Conservation (phyloP, 768 basidiomycete species). For the Lactifluus echinatus region DNA sequence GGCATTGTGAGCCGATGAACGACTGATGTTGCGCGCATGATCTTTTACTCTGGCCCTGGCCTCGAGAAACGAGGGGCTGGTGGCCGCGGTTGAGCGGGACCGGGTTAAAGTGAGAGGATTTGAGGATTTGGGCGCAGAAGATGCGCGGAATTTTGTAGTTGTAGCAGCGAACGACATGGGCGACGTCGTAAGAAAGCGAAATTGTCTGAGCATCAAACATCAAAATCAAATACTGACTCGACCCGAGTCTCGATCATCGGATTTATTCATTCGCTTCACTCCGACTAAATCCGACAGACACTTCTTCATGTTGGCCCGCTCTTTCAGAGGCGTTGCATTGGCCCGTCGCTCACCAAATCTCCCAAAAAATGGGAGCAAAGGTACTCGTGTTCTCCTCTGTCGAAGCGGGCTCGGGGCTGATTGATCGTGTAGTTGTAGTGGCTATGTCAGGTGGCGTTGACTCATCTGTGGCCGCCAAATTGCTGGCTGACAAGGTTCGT, state of each 20-base stretch:
- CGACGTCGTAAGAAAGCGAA: too few species aligned
- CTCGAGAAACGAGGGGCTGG: conserved; percentile 52
- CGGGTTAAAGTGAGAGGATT: conserved; percentile 34
- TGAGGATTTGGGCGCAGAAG: conserved; percentile 31
- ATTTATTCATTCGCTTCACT: neutral
- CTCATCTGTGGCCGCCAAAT: conserved; percentile 77
- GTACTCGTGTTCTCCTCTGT: conserved; percentile 12
- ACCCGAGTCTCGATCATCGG: conserved; percentile 1
- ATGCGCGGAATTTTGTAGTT: conserved; percentile 36
- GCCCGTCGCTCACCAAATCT: conserved; percentile 3
- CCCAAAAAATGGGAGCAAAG: conserved; percentile 26
- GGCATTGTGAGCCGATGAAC: conserved; percentile 52
- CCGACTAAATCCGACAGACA: conserved; percentile 9
- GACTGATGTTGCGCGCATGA: conserved; percentile 67
- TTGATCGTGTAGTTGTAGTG: conserved; percentile 53
- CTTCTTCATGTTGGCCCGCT: conserved; percentile 1
- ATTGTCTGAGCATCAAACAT: too few species aligned
- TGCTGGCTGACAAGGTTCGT: conserved; percentile 58
- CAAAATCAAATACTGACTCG: too few species aligned
- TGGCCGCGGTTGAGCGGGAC: conserved; percentile 42
- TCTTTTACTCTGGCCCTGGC: conserved; percentile 76
- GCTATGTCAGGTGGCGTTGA: conserved; percentile 97
- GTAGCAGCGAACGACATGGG: conserved; percentile 39
- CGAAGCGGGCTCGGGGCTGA: neutral
- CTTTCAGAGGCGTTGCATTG: neutral